These are phyloP conservation scores for Endocarpon pusillum DNA, from an alignment of 495 filamentous ascomycete species.

Conservation along the genomic window DNA sequence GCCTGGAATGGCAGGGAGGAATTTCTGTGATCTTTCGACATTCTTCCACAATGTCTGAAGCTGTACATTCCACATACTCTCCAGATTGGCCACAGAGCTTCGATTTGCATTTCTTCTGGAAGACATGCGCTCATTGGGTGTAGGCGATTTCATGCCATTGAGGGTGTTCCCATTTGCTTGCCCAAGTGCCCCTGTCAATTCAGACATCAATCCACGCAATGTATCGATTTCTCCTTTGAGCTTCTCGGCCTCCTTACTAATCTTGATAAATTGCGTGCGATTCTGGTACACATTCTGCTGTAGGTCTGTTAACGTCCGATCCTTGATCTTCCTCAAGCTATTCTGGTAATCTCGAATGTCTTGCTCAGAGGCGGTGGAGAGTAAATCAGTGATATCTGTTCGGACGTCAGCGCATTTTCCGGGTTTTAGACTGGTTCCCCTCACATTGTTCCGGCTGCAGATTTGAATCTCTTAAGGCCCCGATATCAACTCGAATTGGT, in stretches of 20 bases:
- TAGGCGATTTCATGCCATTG: constrained; percentile 26
- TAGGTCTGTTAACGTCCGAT: constrained; percentile 69
- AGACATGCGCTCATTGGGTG: constrained; percentile 27
- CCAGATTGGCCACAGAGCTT: constrained; percentile 72
- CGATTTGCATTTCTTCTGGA: constrained; percentile 31
- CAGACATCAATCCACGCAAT: constrained; percentile 72
- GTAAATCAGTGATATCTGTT: constrained; percentile 55
- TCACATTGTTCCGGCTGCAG: constrained; percentile 47
- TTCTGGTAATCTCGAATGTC: constrained; percentile 75
- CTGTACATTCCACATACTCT: constrained; percentile 86
- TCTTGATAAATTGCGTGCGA: constrained; percentile 95
- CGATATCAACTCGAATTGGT: constrained; percentile 42
- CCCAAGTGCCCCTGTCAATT: constrained; percentile 63
- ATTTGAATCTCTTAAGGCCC: constrained; percentile 62
- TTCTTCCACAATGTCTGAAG: constrained; percentile 70
- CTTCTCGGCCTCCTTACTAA: constrained; percentile 97
- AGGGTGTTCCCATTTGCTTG: constrained; percentile 39
- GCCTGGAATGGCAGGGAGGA: constrained; percentile 75
- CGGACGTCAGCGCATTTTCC: not conserved
- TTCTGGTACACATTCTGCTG: constrained; percentile 98
- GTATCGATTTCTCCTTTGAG: constrained; percentile 91
- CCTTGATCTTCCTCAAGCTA: constrained; percentile 59
- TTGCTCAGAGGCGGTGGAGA: constrained; percentile 84
- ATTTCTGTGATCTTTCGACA: constrained; percentile 93
- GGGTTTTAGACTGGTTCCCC: constrained; percentile 3